phyloP scores from a whole-genome alignment of 192 early-diverging fungal species.

The Coemansia sp. region DNA sequence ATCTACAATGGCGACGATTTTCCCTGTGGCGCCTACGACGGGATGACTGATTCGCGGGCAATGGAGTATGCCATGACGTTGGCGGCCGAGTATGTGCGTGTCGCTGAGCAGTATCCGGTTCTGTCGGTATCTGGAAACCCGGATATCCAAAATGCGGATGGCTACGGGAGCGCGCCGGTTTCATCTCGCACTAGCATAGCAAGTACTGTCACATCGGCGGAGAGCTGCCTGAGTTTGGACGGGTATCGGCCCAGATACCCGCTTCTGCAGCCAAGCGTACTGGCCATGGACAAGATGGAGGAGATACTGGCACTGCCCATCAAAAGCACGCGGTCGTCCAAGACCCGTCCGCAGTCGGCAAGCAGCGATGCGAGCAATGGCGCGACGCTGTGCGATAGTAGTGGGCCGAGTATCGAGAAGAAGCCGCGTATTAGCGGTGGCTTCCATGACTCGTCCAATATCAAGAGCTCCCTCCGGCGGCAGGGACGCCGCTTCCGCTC shows the following conservation, averaged over 20 bases:
- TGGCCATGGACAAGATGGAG: not conserved
- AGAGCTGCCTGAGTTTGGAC: no score
- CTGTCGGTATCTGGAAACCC: not conserved
- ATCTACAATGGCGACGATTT: not conserved
- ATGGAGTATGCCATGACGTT: slow-evolving; percentile 1
- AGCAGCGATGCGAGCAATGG: not conserved
- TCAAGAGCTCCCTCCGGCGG: not conserved
- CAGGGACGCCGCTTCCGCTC: not conserved
- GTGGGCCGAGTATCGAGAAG: not conserved
- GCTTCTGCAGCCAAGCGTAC: not conserved
- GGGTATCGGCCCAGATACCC: no score
- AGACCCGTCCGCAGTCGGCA: not conserved
- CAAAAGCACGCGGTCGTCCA: not conserved
- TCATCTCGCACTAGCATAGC: not conserved
- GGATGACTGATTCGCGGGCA: not conserved
- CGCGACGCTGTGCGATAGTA: not conserved
- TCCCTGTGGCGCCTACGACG: not conserved
- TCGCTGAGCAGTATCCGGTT: slow-evolving; percentile 5
- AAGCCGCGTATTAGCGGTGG: not conserved
- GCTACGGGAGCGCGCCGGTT: not conserved
- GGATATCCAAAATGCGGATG: not conserved
- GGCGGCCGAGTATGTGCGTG: not conserved
- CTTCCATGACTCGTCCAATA: not conserved
- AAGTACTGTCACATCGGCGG: no score
- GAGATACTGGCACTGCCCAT: not conserved